A percentile compares a stretch with the other conserved stretches of the same genome.
Conservation (phyloP, 306 rosid genomes). For the Sindora glabra region DNA sequence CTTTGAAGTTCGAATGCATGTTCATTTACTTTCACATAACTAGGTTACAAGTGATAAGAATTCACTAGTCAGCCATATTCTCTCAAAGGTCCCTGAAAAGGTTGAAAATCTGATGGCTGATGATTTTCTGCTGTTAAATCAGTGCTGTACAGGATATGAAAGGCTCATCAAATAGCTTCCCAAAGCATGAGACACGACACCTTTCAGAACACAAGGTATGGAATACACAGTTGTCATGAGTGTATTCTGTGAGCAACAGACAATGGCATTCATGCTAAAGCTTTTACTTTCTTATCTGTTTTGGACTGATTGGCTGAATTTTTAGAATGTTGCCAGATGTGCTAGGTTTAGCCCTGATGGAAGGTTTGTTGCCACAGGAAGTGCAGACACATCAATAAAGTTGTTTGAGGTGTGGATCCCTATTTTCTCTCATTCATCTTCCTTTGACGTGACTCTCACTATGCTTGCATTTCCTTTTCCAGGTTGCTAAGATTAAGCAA, state of each 20-base stretch:
- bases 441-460: conserved; percentile 3
- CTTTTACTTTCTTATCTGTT: conserved; percentile 1
- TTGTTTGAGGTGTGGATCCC: conserved; percentile 67
- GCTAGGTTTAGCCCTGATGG: conserved; percentile 91
- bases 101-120: conserved; percentile 11
- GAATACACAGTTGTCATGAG: background rate
- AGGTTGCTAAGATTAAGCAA: conserved; percentile 92
- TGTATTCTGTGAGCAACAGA: background rate
- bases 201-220: conserved; percentile 93
- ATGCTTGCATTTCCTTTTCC: conserved; percentile 16
- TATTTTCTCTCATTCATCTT: background rate
- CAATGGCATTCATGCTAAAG: background rate
- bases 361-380: conserved; percentile 83
- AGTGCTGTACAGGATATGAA: conserved; percentile 59
- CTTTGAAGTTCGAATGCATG: background rate
- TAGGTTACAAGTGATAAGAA: background rate
- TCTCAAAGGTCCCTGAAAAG: conserved; percentile 2
- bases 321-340: conserved; percentile 95
- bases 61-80: background rate
- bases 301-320: conserved; percentile 42
- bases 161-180: conserved; percentile 65
- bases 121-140: conserved; percentile 12
- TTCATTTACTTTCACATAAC: background rate
- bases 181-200: conserved; percentile 82
- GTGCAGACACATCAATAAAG: conserved; percentile 89